Evolutionary conservation across 257 asterid genomes (phyloP), one percentile per base, ranked within the genome.

Genomic region (Fraxinus anomala): DNA sequence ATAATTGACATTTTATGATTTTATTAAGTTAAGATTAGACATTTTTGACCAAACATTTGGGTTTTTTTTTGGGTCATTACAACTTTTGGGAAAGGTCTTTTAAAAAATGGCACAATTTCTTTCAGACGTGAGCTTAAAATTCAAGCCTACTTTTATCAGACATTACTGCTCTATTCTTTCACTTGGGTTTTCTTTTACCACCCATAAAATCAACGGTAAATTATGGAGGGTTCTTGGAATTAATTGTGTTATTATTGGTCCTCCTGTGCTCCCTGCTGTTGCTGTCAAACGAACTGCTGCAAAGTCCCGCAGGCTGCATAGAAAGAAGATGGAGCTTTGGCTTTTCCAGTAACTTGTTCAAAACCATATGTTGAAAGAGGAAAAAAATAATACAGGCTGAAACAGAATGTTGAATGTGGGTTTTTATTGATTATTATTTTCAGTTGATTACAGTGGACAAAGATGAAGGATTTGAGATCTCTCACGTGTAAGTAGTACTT

Each of bases 221-320:
- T 31, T 66, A 17, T 73, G 30, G 31, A 24, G 76, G 70, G 72
- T 36, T n/a, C 36, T 68, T 66, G 33, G 17, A 33, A 82, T 83
- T 79, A 71, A 83, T 28, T 28, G 30, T 28, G 30, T 28, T 28
- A 28, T 28, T 28, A 28, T 28, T 85, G 84, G 87, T 76, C n/a
- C 76, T 37, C 51, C 51, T 42, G 74, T 83, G 77, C 84, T 74
- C 59, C 78, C 82, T 83, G 77, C 81, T 81, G 88, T 80, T 86
- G 83, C 87, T 89, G 81, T 89, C 89, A 83, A 87, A 28, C 30
- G 30, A 28, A 71, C 85, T 84, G 84, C 86, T 79, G 80, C 89
- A 78, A 75, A 75, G 78, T 83, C 79, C 85, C 83, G 85, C 71
- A 79, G 83, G 76, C 81, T 83, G 79, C 89, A 79, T 83, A 77